phyloP scores from a whole-genome alignment of 2,329 filamentous ascomycete species.

The Trichoderma koningiopsis region DNA sequence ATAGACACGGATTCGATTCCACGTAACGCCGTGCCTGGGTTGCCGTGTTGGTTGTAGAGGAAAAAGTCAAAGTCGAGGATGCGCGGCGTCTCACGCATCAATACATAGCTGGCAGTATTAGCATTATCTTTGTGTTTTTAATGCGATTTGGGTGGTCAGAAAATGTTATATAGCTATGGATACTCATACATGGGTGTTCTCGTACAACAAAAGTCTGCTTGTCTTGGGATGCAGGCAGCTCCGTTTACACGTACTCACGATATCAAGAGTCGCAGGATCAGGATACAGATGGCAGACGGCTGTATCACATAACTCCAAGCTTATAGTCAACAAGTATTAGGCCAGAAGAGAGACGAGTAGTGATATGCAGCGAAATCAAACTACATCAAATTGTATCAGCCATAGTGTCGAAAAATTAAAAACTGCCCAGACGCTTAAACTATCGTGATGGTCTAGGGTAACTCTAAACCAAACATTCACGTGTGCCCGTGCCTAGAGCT shows the following conservation, averaged over 20 bases:
- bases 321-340: not conserved
- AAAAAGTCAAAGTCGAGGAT: not conserved
- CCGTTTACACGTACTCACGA: not conserved
- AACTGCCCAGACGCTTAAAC: not conserved
- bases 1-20: not conserved
- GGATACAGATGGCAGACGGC: not conserved
- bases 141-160: not conserved
- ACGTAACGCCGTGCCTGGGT: not conserved
- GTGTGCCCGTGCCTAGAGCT: not conserved
- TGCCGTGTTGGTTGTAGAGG: not conserved
- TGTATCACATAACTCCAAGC: not conserved
- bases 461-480: not conserved
- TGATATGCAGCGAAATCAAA: too few relatives aligned
- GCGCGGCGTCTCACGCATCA: not conserved
- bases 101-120: not conserved
- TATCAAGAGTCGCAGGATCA: not conserved
- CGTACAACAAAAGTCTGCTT: not conserved
- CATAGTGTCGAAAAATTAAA: not conserved
- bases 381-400: not conserved
- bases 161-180: not conserved
- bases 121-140: not conserved
- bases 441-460: slow-evolving; percentile 21
- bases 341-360: not conserved
- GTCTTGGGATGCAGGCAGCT: not conserved
- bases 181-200: not conserved